Percentiles rank a stretch among this genome's conserved stretches.
These are phyloP conservation scores for Exophiala dermatitidis DNA, from an alignment of 2,329 filamentous ascomycete genomes.

Conservation along the genomic window DNA sequence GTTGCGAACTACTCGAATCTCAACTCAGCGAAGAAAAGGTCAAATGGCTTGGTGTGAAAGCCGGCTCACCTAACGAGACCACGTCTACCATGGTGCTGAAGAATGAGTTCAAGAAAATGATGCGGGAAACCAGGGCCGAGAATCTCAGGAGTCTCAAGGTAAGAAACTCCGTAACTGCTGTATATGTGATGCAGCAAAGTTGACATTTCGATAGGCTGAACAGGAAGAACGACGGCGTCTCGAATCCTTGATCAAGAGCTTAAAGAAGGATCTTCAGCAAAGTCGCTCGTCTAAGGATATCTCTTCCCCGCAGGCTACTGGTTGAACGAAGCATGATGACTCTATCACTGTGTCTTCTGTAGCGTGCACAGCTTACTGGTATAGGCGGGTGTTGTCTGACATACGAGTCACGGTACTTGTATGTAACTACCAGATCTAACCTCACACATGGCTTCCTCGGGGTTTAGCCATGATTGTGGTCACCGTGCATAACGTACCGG, in stretches of 20 bases:
- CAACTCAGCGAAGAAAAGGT: conserved; percentile 62
- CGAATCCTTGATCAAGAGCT: conserved; percentile 54
- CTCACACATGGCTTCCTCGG: too few relatives aligned
- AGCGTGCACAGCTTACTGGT: not conserved
- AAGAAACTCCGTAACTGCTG: conserved; percentile 29
- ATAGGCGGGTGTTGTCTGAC: not conserved
- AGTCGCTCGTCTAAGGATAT: conserved; percentile 6
- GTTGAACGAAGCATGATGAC: conserved; percentile 3
- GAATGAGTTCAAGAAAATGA: conserved; percentile 75
- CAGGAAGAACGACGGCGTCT: conserved; percentile 63
- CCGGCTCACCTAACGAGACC: conserved; percentile 41
- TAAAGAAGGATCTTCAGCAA: conserved; percentile 37
- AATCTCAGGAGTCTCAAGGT: conserved; percentile 59
- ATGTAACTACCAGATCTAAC: too few relatives aligned
- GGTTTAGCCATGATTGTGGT: too few relatives aligned
- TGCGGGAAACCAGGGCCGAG: conserved; percentile 63
- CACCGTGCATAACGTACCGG: too few relatives aligned
- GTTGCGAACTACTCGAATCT: conserved; percentile 56
- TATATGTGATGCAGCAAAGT: not conserved
- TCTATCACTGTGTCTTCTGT: not conserved
- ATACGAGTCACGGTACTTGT: too few relatives aligned
- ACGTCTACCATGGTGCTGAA: conserved; percentile 63
- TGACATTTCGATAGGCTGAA: conserved; percentile 48
- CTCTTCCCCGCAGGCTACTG: not conserved
- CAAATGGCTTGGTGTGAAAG: conserved; percentile 54